phyloP scores from a whole-genome alignment of 768 basidiomycete genomes.

The Udeniomyces megalosporus region DNA sequence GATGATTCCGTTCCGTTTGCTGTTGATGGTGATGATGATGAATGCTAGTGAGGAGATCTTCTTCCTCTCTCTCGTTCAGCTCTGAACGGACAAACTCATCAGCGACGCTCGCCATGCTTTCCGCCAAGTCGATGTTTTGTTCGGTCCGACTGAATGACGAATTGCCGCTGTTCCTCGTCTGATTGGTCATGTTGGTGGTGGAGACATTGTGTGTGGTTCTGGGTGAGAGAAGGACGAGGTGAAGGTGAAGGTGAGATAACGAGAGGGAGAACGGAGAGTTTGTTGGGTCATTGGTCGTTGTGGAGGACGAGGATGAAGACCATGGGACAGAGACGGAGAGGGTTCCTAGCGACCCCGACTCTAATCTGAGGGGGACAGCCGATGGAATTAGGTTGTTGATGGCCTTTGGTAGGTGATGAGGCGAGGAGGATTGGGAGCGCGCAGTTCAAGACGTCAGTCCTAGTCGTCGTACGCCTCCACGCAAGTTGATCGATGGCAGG shows the following conservation, averaged over 20 bases:
- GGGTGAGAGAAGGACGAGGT: slow-evolving; percentile 32
- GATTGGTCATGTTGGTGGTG: not conserved
- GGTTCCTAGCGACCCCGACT: slow-evolving; percentile 54
- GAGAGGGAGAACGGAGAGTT: slow-evolving; percentile 39
- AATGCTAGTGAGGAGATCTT: slow-evolving; percentile 36
- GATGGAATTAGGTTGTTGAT: slow-evolving; percentile 51
- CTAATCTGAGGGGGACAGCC: slow-evolving; percentile 46
- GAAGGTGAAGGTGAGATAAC: slow-evolving; percentile 49
- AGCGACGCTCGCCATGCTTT: slow-evolving; percentile 68
- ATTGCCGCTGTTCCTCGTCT: not conserved
- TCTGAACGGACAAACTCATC: slow-evolving; percentile 77
- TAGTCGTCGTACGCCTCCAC: no score
- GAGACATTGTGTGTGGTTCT: no score
- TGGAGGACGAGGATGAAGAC: slow-evolving; percentile 21
- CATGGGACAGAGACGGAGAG: slow-evolving; percentile 58
- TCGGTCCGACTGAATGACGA: not conserved
- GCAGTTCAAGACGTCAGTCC: no score
- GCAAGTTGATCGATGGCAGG: no score
- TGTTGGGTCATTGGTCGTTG: not conserved
- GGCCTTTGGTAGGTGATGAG: slow-evolving; percentile 37
- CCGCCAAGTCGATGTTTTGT: slow-evolving; percentile 43
- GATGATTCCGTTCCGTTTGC: no score
- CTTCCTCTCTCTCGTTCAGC: slow-evolving; percentile 53
- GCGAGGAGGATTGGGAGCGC: no score
- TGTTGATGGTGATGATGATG: no score